A percentile compares a stretch with the other conserved stretches of the same genome.
These are phyloP conservation scores for Agastache rugosa DNA, from an alignment of 257 asterid genomes.

Conservation along the genomic window DNA sequence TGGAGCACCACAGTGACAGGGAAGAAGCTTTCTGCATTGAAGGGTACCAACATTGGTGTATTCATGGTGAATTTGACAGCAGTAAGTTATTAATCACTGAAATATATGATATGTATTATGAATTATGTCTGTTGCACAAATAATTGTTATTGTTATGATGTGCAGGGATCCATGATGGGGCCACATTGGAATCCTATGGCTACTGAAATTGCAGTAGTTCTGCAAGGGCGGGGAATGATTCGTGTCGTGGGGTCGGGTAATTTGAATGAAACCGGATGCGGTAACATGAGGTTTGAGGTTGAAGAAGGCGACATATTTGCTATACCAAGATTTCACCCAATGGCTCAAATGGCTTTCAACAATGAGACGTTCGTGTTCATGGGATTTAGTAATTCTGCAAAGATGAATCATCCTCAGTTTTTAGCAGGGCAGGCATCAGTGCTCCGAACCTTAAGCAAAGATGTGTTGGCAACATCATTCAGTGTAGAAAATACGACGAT, in stretches of 20 bases:
- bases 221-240: constrained; percentile 76
- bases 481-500: constrained; percentile 46
- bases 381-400: constrained; percentile 64
- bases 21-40: constrained; percentile 56
- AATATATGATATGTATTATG: neutral
- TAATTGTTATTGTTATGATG: neutral
- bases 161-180: constrained; percentile 94
- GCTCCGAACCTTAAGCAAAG: constrained; percentile 53
- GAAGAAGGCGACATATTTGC: constrained; percentile 74
- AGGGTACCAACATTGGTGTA: constrained; percentile 56
- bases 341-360: constrained; percentile 89
- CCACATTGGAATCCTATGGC: constrained; percentile 97
- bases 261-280: constrained; percentile 41
- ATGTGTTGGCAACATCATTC: constrained; percentile 58
- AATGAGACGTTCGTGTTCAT: constrained; percentile 68
- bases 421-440: constrained; percentile 77
- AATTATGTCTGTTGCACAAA: neutral
- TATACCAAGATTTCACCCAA: constrained; percentile 73
- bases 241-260: constrained; percentile 57
- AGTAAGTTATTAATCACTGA: constrained; percentile 45
- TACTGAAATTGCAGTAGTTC: constrained; percentile 60
- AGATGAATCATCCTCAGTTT: constrained; percentile 71
- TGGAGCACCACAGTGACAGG: constrained; percentile 77
- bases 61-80: constrained; percentile 81
- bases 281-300: constrained; percentile 53